Evolutionary conservation across 129 eudicot genomes (phyloP).

Genomic region (Flaveria ramosissima): DNA sequence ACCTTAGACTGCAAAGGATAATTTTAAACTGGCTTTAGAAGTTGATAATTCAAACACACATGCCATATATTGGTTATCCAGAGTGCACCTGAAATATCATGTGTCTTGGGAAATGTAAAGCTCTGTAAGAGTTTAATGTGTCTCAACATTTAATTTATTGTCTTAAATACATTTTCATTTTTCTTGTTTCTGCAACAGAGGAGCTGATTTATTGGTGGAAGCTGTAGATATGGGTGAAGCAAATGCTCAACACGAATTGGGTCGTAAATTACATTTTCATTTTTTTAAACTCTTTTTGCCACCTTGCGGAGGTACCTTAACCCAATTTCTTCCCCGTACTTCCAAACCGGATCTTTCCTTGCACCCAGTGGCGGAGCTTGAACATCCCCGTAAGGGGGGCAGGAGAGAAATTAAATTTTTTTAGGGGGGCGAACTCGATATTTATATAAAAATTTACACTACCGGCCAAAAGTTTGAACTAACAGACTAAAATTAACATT

Average conservation of each 20-base stretch:
- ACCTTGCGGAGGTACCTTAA: too few relatives aligned
- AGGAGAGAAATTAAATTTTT: too few relatives aligned
- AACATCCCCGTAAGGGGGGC: too few relatives aligned
- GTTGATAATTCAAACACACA: slow-evolving; percentile 78
- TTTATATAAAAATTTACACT: too few relatives aligned
- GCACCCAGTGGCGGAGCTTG: too few relatives aligned
- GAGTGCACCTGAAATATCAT: slow-evolving; percentile 80
- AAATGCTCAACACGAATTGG: slow-evolving; percentile 82
- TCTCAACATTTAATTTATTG: slow-evolving; percentile 19
- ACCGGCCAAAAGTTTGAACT: too few relatives aligned
- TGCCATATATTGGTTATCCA: slow-evolving; percentile 88
- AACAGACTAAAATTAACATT: too few relatives aligned
- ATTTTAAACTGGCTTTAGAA: slow-evolving; percentile 85
- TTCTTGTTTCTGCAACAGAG: slow-evolving; percentile 44
- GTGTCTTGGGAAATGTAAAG: slow-evolving; percentile 82
- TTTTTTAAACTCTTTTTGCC: too few relatives aligned
- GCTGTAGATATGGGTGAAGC: slow-evolving; percentile 94
- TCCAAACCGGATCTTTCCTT: too few relatives aligned
- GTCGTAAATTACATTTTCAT: slow-evolving; percentile 38
- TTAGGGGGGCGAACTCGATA: too few relatives aligned
- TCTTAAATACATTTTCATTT: not conserved
- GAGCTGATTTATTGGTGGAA: slow-evolving; percentile 88
- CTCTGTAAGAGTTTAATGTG: slow-evolving; percentile 51
- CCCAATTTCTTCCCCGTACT: too few relatives aligned
- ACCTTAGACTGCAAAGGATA: slow-evolving; percentile 38